Evolutionary conservation across 2,329 filamentous ascomycete species (phyloP), one percentile per base, ranked within the genome.

Genomic region (Macrophomina phaseolina): DNA sequence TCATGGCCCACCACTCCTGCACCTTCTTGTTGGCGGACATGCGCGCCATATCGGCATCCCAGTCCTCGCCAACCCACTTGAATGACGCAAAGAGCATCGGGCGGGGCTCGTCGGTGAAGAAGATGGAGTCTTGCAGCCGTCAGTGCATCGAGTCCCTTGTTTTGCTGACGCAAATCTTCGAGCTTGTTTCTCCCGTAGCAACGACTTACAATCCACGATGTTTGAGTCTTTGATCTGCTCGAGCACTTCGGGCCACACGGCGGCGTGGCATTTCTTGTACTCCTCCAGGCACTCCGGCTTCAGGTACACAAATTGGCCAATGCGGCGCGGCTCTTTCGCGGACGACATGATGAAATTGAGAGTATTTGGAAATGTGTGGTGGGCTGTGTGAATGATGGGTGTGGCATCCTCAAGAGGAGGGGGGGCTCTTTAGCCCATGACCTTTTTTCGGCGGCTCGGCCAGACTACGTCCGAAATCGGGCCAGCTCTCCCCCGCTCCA

Each of bases 1-100:
- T 94, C 88, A 94, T 90, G 67, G 81, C 81, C 91, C 91, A 94
- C 92, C 91, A 94, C 76, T 91, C 88, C 65, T 87, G 85, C 40
- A 94, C 90, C 73, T 89, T 89, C 0, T 87, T 85, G 71, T 93
- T 92, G 67, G 87, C 87, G 1, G 85, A 83, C 91, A 94, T 93
- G 68, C 82, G 84, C 77, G 87, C 85, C 92, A 94, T 94, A 74
- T 94, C 91, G 9, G 83, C 89, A 2, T 86, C 88, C 68, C 87
- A 93, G 69, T 92, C 85, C 68, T 85, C 85, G 0, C 92, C 91
- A n/a, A 90, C 82, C 73, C 94, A 94, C 76, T 92, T 93, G 82
- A 93, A 92, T 30, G 82, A 88, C 0, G 90, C 90, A 74, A 94
- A 94, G 1, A 94, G 83, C 49, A 89, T 89, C 18, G 63, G 63